phyloP scores from a whole-genome alignment of 1,284 basidiomycete genomes.

The Erythrobasidium hasegawianum region DNA sequence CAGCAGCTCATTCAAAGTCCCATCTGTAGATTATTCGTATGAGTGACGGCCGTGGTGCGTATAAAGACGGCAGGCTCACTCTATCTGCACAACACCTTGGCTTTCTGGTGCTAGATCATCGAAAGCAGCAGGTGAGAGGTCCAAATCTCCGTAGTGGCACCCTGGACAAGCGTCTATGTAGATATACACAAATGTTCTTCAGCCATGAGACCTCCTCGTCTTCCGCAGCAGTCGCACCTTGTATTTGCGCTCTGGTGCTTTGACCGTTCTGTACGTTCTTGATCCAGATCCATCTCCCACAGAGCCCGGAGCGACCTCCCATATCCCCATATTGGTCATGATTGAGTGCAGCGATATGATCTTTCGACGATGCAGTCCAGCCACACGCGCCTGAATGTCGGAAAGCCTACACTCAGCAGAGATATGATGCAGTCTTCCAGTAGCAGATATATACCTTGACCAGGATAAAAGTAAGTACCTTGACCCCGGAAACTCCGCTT shows the following conservation, averaged over 20 bases:
- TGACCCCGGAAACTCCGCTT: slow-evolving; percentile 15
- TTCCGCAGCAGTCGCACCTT: slow-evolving; percentile 1
- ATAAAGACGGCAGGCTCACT: background rate
- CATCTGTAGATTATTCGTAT: slow-evolving; percentile 15
- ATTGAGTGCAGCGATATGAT: slow-evolving; percentile 29
- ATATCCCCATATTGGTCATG: slow-evolving; percentile 23
- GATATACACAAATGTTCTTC: background rate
- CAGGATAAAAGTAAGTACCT: slow-evolving; percentile 28
- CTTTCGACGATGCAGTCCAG: slow-evolving; percentile 16
- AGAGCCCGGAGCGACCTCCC: slow-evolving; percentile 1
- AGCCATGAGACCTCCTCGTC: too few relatives aligned
- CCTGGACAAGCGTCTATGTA: slow-evolving; percentile 26
- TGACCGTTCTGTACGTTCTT: slow-evolving; percentile 17
- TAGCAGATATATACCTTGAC: slow-evolving; percentile 22
- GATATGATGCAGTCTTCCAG: too few relatives aligned
- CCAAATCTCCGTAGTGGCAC: slow-evolving; percentile 20
- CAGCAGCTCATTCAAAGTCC: slow-evolving; percentile 11
- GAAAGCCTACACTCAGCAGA: too few relatives aligned
- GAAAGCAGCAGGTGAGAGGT: slow-evolving; percentile 27
- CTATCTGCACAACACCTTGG: slow-evolving; percentile 28
- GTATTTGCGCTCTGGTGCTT: slow-evolving; percentile 19
- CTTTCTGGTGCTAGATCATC: slow-evolving; percentile 29
- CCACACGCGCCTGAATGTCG: slow-evolving; percentile 26
- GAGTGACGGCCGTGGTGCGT: too few relatives aligned
- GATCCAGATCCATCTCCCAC: slow-evolving; percentile 24